phyloP scores from a whole-genome alignment of 1,139 yeast species.

The Pichia sp. region DNA sequence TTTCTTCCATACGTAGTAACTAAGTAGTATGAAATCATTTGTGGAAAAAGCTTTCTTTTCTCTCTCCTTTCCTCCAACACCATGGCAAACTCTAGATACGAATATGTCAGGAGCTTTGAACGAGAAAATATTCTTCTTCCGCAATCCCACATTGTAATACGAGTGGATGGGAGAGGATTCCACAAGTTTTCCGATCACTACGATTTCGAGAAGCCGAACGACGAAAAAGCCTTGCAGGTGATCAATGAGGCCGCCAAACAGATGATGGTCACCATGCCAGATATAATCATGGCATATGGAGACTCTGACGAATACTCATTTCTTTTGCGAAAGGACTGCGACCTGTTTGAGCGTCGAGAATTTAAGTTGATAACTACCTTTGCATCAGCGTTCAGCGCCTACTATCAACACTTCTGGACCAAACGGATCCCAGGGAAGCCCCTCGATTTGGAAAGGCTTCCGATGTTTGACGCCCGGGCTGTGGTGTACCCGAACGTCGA shows the following conservation, averaged over 20 bases:
- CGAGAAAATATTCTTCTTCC: constrained; percentile 68
- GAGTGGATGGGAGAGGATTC: constrained; percentile 93
- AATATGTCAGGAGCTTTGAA: constrained; percentile 83
- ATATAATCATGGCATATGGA: constrained; percentile 80
- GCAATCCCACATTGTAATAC: constrained; percentile 72
- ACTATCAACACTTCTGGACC: constrained; percentile 67
- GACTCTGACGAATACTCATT: constrained; percentile 95
- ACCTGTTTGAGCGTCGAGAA: constrained; percentile 76
- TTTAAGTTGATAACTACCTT: constrained; percentile 74
- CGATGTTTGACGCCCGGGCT: constrained; percentile 89
- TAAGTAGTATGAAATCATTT: too few species aligned
- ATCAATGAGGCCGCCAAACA: constrained; percentile 79
- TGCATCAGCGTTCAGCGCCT: constrained; percentile 76
- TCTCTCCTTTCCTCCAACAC: neutral
- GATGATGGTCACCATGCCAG: constrained; percentile 62
- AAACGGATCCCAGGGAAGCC: constrained; percentile 44
- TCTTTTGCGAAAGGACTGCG: constrained; percentile 57
- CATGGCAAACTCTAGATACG: constrained; percentile 81
- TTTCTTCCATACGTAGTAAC: too few species aligned
- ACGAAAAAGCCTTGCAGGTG: constrained; percentile 62
- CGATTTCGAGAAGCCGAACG: constrained; percentile 83
- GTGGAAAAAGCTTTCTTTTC: neutral
- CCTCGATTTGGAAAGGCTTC: constrained; percentile 43
- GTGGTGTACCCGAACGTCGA: constrained; percentile 70
- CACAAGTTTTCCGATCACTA: constrained; percentile 77